These are phyloP conservation scores for Trichophyton mentagrophytes DNA, from an alignment of 2,329 filamentous ascomycete genomes.

Conservation along the genomic window DNA sequence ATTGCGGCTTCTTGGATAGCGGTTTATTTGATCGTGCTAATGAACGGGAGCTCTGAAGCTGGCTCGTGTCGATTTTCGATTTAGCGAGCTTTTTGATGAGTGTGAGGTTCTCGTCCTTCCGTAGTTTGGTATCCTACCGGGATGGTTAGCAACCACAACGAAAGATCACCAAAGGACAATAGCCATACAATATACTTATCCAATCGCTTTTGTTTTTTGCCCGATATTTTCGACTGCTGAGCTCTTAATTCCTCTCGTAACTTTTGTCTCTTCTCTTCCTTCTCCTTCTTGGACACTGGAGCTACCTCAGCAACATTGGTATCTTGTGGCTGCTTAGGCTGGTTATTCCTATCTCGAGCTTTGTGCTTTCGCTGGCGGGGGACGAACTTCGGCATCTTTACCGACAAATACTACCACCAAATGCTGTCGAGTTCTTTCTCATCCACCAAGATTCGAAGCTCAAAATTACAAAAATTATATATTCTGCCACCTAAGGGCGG, in stretches of 20 bases:
- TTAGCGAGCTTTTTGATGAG: conserved; percentile 64
- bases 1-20: conserved; percentile 31
- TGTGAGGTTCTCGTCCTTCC: conserved; percentile 80
- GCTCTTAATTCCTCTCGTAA: conserved; percentile 43
- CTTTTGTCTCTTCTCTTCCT: conserved; percentile 39
- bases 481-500: conserved; percentile 15
- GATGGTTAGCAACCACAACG: conserved; percentile 4
- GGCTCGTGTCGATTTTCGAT: conserved; percentile 66
- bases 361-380: conserved; percentile 49
- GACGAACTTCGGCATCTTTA: conserved; percentile 36
- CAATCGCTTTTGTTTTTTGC: conserved; percentile 54
- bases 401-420: background rate
- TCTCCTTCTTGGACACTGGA: conserved; percentile 39
- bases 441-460: background rate
- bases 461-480: conserved; percentile 1
- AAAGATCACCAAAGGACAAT: background rate
- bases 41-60: conserved; percentile 64
- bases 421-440: background rate
- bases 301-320: conserved; percentile 31
- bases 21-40: conserved; percentile 57
- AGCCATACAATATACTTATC: conserved; percentile 53
- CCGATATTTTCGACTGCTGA: conserved; percentile 44
- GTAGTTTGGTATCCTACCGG: conserved; percentile 66
- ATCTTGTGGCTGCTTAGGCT: conserved; percentile 29
- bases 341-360: conserved; percentile 23